These are phyloP conservation scores for Candida ponderosae DNA, from an alignment of 805 yeast species.

Conservation along the genomic window DNA sequence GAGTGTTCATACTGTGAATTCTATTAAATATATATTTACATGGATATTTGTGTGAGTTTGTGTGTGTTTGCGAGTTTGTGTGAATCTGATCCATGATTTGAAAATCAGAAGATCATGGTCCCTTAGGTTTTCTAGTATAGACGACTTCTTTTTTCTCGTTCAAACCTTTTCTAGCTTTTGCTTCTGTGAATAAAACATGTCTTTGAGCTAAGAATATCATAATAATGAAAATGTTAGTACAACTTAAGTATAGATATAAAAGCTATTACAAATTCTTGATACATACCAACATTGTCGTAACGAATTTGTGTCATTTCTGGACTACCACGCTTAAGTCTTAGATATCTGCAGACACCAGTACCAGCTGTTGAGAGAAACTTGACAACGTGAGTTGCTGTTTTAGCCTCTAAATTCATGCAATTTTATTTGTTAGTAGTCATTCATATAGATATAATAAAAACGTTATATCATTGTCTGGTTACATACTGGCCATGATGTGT, in stretches of 20 bases:
- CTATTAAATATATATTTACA: neutral
- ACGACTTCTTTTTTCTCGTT: constrained; percentile 32
- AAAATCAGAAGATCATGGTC: constrained; percentile 7
- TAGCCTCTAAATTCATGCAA: constrained; percentile 38
- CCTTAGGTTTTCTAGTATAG: constrained; percentile 33
- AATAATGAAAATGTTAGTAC: constrained; percentile 12
- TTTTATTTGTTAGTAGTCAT: neutral
- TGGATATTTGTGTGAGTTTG: neutral
- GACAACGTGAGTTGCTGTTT: constrained; percentile 73
- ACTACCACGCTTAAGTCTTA: constrained; percentile 74
- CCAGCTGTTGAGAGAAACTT: constrained; percentile 84
- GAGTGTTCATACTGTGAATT: neutral
- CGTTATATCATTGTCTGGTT: neutral
- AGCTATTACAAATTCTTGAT: neutral
- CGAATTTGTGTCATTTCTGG: constrained; percentile 74
- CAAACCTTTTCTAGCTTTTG: constrained; percentile 71
- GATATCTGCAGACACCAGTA: constrained; percentile 81
- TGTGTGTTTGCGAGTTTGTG: neutral
- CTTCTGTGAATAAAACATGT: constrained; percentile 86
- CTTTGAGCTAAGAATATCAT: constrained; percentile 50
- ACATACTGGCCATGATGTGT: constrained; percentile 9
- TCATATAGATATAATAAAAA: neutral
- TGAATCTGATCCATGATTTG: neutral
- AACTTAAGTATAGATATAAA: constrained; percentile 12
- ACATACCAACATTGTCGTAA: constrained; percentile 65